phyloP scores from a whole-genome alignment of 495 filamentous ascomycete genomes.

The Tetracladium marchalianum region DNA sequence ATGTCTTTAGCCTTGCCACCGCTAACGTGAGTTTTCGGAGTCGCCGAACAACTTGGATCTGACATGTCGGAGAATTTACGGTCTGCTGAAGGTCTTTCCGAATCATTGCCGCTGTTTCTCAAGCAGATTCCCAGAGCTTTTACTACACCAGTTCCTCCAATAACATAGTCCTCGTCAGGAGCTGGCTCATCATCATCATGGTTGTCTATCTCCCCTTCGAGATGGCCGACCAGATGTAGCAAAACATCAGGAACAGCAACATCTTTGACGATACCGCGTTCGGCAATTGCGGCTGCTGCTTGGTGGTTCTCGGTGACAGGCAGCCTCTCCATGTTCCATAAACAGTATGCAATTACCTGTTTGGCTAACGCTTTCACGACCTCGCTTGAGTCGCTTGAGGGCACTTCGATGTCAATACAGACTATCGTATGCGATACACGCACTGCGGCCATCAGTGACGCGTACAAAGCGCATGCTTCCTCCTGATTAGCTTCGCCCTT shows the following conservation, averaged over 20 bases:
- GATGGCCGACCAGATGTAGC: conserved; percentile 46
- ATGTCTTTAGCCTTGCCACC: conserved; percentile 75
- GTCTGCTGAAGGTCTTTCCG: conserved; percentile 34
- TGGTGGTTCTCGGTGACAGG: conserved; percentile 30
- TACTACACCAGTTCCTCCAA: conserved; percentile 90
- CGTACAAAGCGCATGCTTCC: conserved; percentile 89
- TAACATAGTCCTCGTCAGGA: conserved; percentile 88
- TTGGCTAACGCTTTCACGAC: conserved; percentile 88
- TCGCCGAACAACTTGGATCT: conserved; percentile 13
- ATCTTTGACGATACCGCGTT: conserved; percentile 27
- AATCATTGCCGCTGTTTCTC: conserved; percentile 57
- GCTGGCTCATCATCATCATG: conserved; percentile 62
- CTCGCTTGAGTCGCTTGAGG: conserved; percentile 65
- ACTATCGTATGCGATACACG: conserved; percentile 76
- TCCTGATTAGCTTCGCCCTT: conserved; percentile 68
- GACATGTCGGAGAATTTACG: conserved; percentile 12
- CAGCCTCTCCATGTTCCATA: conserved; percentile 77
- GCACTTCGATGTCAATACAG: conserved; percentile 86
- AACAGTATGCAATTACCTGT: conserved; percentile 86
- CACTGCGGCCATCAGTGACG: conserved; percentile 81
- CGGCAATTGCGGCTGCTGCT: conserved; percentile 20
- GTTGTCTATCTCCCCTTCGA: conserved; percentile 40
- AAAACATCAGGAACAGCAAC: conserved; percentile 42
- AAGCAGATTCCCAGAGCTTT: conserved; percentile 88
- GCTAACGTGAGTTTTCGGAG: conserved; percentile 18